phyloP scores from a whole-genome alignment of 805 yeast genomes.

The Pichia cephalocereana region DNA sequence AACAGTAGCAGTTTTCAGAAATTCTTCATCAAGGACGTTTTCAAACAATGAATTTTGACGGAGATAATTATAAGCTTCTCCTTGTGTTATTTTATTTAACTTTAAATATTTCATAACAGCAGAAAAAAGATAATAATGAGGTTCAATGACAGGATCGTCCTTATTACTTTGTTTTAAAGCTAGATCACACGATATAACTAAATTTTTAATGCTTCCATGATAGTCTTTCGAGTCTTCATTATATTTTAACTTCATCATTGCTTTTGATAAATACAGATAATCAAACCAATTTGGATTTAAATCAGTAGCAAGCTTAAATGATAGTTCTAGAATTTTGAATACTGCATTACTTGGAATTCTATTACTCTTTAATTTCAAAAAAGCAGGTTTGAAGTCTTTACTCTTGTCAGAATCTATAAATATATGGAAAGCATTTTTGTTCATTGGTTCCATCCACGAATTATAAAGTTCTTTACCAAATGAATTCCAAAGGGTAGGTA shows the following conservation, averaged over 20 bases:
- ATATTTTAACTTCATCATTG: slow-evolving; percentile 40
- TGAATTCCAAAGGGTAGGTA: slow-evolving; percentile 39
- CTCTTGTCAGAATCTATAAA: not conserved
- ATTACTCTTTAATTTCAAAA: slow-evolving; percentile 1
- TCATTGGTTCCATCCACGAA: slow-evolving; percentile 58
- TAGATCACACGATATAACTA: slow-evolving; percentile 35
- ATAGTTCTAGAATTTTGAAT: slow-evolving; percentile 29
- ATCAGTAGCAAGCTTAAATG: slow-evolving; percentile 39
- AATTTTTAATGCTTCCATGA: slow-evolving; percentile 29
- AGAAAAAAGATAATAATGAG: slow-evolving; percentile 61
- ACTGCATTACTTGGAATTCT: slow-evolving; percentile 10
- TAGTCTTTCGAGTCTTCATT: not conserved
- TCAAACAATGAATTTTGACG: slow-evolving; percentile 27
- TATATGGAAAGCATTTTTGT: slow-evolving; percentile 45
- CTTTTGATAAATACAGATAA: slow-evolving; percentile 49
- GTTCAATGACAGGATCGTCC: slow-evolving; percentile 60
- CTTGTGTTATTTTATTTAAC: slow-evolving; percentile 25
- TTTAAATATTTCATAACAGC: slow-evolving; percentile 47
- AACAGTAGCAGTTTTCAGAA: slow-evolving; percentile 15
- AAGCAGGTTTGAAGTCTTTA: too few species aligned
- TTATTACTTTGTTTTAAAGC: slow-evolving; percentile 31
- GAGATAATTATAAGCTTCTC: slow-evolving; percentile 33
- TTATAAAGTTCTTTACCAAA: slow-evolving; percentile 51
- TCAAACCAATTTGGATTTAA: slow-evolving; percentile 51
- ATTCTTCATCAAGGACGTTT: not conserved